A percentile compares a stretch with the other conserved stretches of the same genome.
Evolutionary conservation across 2,329 filamentous ascomycete species (phyloP).

Genomic region (Colletotrichum aenigma): DNA sequence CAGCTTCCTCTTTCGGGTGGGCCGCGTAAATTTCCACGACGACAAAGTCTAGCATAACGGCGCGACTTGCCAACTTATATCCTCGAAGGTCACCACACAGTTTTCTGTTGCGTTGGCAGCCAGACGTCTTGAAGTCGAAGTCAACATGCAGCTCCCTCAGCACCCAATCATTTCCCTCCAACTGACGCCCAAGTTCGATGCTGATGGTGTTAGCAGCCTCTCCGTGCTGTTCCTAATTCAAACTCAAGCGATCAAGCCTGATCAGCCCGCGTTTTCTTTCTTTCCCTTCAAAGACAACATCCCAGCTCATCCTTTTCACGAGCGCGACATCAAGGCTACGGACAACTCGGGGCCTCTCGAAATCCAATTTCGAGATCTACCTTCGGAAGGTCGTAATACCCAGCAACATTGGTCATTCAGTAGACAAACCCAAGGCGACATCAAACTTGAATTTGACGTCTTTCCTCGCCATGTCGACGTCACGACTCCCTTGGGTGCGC

Average conservation of each 20-base stretch:
- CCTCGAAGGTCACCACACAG: neutral
- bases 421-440: constrained; percentile 11
- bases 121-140: neutral
- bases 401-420: constrained; percentile 18
- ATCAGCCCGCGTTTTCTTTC: neutral
- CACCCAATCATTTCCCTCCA: neutral
- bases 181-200: neutral
- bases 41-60: neutral
- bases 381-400: constrained; percentile 5
- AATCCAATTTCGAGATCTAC: constrained; percentile 8
- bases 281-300: neutral
- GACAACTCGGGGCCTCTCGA: constrained; percentile 6
- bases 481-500: constrained; percentile 10
- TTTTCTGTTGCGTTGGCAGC: neutral
- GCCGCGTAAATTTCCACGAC: neutral
- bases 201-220: neutral
- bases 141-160: neutral
- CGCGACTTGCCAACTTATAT: neutral
- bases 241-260: neutral
- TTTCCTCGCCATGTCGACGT: constrained; percentile 14
- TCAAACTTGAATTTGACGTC: constrained; percentile 16
- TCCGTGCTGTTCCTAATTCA: neutral
- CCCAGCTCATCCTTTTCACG: neutral
- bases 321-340: constrained; percentile 1
- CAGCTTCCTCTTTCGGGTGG: neutral